Evolutionary conservation across 176 grass and related monocot species (phyloP), one percentile per base, ranked within the genome.

Genomic region (Carex cristatella): DNA sequence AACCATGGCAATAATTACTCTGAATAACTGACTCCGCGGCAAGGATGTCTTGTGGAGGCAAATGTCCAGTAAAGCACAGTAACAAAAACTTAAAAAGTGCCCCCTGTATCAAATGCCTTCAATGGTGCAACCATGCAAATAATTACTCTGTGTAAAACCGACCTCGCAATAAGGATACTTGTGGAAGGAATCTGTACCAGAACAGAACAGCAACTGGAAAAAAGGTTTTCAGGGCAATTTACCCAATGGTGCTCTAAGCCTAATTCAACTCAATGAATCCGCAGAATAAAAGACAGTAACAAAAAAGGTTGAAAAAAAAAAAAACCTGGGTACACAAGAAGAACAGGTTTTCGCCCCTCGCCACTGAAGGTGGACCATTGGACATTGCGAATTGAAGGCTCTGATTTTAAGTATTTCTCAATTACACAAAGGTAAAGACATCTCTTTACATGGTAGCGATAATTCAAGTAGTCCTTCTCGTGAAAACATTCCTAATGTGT

Each of bases 371-470:
- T 94, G 44, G 89, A 86, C 96, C 96, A 98, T 81, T 77, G 84
- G 84, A 95, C 81, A 86, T 87, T 90, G n/a, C 57, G 12, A 19
- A 95, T 65, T 5, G 74, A 87, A 55, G 46, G 65, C 81, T 85
- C 90, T 35, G 85, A 91, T 42, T 81, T 95, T 82, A 98, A 86
- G 82, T 69, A 93, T 78, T 88, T 98, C 63, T 87, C 87, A 11
- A 98, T 87, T 16, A 94, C 88, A 66, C 87, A 86, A 44, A 98
- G 92, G 69, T 95, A 98, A 85, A 98, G 84, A 65, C 88, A 90
- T 81, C 93, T 94, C 85, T 98, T 98, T 85, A 93, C 96, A 81
- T 98, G 93, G 79, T 98, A 98, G 15, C 83, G 86, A 85, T 98
- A 88, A 83, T 98, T 98, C 69, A 98, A 37, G 65, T 92, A 95